Evolutionary conservation across 2,329 filamentous ascomycete species (phyloP).

Genomic region (Scytalidium sp.): DNA sequence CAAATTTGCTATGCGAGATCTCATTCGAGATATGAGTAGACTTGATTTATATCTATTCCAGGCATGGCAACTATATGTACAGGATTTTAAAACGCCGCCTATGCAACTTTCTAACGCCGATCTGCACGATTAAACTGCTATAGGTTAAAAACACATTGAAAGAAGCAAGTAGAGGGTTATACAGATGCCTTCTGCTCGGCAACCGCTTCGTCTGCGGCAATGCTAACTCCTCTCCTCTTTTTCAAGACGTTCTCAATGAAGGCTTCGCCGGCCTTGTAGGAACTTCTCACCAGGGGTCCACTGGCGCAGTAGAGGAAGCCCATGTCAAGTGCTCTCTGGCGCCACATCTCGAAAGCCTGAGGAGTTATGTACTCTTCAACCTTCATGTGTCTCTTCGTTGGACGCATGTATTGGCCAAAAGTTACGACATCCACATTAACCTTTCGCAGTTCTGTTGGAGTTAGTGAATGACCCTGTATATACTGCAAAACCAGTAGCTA

Average conservation of each 20-base stretch:
- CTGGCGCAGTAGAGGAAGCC: conserved; percentile 97
- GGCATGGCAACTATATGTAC: neutral
- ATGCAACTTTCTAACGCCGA: neutral
- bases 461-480: conserved; percentile 9
- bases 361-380: conserved; percentile 95
- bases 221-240: conserved; percentile 26
- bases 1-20: no score
- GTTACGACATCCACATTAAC: conserved; percentile 90
- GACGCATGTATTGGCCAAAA: conserved; percentile 99
- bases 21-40: neutral
- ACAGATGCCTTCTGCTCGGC: conserved; percentile 25
- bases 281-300: conserved; percentile 87
- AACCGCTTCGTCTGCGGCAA: conserved; percentile 21
- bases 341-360: conserved; percentile 88
- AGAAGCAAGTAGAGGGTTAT: conserved; percentile 8
- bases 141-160: conserved; percentile 6
- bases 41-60: neutral
- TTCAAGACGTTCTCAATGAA: conserved; percentile 95
- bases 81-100: neutral
- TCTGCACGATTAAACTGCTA: neutral
- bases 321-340: conserved; percentile 84
- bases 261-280: conserved; percentile 96
- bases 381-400: conserved; percentile 96
- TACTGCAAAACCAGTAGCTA: neutral
- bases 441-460: conserved; percentile 67